These are phyloP conservation scores for Geranomyces variabilis DNA, from an alignment of 192 early-diverging fungal species.

Conservation along the genomic window DNA sequence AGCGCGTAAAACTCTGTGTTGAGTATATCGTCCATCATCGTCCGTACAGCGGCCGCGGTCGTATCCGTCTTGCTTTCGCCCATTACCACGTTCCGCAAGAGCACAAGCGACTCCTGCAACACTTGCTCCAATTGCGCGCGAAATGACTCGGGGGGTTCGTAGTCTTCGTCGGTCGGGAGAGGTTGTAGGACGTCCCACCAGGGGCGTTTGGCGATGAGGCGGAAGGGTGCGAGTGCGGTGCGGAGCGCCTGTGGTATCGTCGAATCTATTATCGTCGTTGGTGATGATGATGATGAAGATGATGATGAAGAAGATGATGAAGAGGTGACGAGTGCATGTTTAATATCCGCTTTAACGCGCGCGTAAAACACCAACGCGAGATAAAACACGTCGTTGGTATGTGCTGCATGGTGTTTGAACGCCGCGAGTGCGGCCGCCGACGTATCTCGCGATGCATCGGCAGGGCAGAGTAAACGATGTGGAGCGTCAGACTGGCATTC, in stretches of 20 bases:
- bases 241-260: neutral
- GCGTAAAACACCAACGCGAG: slow-evolving; percentile 32
- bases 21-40: neutral
- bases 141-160: slow-evolving; percentile 16
- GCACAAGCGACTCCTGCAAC: slow-evolving; percentile 24
- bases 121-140: slow-evolving; percentile 9
- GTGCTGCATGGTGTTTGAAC: slow-evolving; percentile 34
- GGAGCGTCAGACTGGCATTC: slow-evolving; percentile 27
- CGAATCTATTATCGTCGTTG: neutral
- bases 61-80: neutral
- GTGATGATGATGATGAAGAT: neutral
- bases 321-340: neutral
- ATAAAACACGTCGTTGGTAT: slow-evolving; percentile 40
- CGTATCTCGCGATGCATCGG: neutral
- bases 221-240: slow-evolving; percentile 27
- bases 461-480: slow-evolving; percentile 25
- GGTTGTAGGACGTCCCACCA: slow-evolving; percentile 43
- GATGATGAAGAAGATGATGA: neutral
- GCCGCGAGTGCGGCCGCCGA: slow-evolving; percentile 9
- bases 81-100: slow-evolving; percentile 13
- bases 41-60: neutral
- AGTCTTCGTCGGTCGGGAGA: slow-evolving; percentile 14
- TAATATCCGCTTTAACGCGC: neutral
- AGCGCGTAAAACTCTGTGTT: slow-evolving; percentile 35
- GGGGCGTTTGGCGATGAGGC: slow-evolving; percentile 31